Percentiles rank a stretch among this genome's conserved stretches.
phyloP scores from a whole-genome alignment of 2,329 filamentous ascomycete genomes.

The Cladophialophora bantiana region DNA sequence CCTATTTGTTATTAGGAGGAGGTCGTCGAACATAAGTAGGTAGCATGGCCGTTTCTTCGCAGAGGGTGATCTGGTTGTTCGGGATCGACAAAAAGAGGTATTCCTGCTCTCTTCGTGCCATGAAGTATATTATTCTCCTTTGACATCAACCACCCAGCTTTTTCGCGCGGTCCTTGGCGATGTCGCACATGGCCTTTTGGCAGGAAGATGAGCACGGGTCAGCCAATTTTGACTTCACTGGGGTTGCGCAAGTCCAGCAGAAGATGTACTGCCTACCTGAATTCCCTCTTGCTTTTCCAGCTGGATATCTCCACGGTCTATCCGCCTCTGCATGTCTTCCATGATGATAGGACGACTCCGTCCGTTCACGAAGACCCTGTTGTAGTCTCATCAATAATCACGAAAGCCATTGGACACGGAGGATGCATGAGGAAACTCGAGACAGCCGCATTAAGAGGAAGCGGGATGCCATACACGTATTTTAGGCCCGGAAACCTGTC shows the following conservation, averaged over 20 bases:
- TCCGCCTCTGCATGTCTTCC: constrained; percentile 79
- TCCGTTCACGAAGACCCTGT: constrained; percentile 84
- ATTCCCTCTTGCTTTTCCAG: constrained; percentile 77
- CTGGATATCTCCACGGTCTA: constrained; percentile 69
- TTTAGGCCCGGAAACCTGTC: constrained; percentile 78
- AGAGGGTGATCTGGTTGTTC: no score
- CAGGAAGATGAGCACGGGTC: constrained; percentile 2
- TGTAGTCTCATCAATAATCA: constrained; percentile 9
- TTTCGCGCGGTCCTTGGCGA: constrained; percentile 77
- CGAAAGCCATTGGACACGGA: background rate
- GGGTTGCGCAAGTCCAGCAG: background rate
- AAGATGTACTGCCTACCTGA: constrained; percentile 61
- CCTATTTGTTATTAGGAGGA: background rate
- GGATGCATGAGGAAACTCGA: background rate
- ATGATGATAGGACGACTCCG: constrained; percentile 76
- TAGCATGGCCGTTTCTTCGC: no score
- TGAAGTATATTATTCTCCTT: no score
- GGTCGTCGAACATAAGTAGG: no score
- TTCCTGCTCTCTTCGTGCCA: no score
- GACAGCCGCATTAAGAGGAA: background rate
- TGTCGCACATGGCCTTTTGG: constrained; percentile 84
- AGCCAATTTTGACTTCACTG: background rate
- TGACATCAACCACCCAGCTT: constrained; percentile 59
- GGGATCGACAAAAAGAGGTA: background rate
- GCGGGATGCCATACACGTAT: constrained; percentile 68